Evolutionary conservation across 1,284 basidiomycete genomes (phyloP).

Genomic region (Phellopilus nigrolimitatus): DNA sequence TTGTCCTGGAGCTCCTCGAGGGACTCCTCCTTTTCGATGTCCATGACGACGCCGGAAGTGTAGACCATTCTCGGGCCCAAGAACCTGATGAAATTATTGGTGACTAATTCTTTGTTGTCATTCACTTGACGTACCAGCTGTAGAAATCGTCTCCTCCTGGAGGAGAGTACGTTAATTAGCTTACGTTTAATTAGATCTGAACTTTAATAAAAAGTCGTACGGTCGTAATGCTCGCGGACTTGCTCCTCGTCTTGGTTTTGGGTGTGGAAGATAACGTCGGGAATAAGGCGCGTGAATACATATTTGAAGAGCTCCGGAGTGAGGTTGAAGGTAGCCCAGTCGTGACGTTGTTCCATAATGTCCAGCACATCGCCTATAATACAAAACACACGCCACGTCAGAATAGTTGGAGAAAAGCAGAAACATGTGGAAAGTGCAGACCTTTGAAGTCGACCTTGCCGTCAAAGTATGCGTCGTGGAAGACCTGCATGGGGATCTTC

Average conservation of each 20-base stretch:
- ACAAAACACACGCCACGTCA: constrained; percentile 16
- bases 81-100: constrained; percentile 51
- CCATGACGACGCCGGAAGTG: constrained; percentile 86
- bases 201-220: constrained; percentile 38
- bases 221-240: constrained; percentile 95
- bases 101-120: constrained; percentile 23
- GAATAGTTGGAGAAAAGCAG: constrained; percentile 15
- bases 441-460: constrained; percentile 96
- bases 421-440: constrained; percentile 28
- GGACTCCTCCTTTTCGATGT: constrained; percentile 74
- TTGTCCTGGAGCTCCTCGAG: constrained; percentile 98
- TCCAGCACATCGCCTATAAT: constrained; percentile 95
- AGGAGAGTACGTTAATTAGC: constrained; percentile 17
- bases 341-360: constrained; percentile 89
- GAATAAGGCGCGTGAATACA: constrained; percentile 84
- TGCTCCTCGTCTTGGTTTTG: constrained; percentile 91
- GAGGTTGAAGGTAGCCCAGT: constrained; percentile 90
- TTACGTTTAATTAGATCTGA: constrained; percentile 24
- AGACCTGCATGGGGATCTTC: constrained; percentile 97
- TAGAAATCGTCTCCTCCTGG: constrained; percentile 90
- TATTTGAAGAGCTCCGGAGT: constrained; percentile 92
- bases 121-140: constrained; percentile 54
- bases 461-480: constrained; percentile 98
- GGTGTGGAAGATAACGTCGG: constrained; percentile 91
- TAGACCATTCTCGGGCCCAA: constrained; percentile 96